Evolutionary conservation across 768 basidiomycete genomes (phyloP).

Genomic region (Tephrocybe sp.): DNA sequence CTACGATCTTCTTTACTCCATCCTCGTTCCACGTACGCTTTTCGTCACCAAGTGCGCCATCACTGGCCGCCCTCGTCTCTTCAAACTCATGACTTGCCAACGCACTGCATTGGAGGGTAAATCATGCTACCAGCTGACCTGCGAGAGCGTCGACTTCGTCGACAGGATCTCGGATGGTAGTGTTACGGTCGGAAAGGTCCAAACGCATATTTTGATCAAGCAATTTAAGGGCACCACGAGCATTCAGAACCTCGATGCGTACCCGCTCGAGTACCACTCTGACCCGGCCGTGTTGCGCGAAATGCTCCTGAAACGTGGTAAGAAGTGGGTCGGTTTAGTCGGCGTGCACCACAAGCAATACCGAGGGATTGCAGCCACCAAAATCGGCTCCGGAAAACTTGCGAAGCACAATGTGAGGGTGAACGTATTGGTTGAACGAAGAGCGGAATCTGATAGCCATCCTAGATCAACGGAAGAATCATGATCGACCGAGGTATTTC

Average conservation of each 20-base stretch:
- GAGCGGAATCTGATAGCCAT: background rate
- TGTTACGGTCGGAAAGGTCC: constrained; percentile 39
- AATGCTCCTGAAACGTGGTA: constrained; percentile 43
- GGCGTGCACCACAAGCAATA: constrained; percentile 59
- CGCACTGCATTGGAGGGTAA: constrained; percentile 35
- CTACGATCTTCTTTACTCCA: constrained; percentile 51
- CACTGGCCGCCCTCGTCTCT: constrained; percentile 50
- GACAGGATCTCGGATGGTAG: constrained; percentile 29
- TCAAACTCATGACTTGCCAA: constrained; percentile 42
- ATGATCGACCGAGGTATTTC: constrained; percentile 55
- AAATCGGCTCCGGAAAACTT: constrained; percentile 26
- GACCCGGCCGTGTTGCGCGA: constrained; percentile 39
- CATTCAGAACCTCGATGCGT: constrained; percentile 50
- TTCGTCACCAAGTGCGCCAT: constrained; percentile 52
- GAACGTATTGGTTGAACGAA: constrained; percentile 1
- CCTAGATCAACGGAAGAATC: constrained; percentile 51
- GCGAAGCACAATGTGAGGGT: constrained; percentile 48
- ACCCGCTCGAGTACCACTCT: constrained; percentile 51
- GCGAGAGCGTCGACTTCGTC: constrained; percentile 53
- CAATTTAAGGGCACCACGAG: constrained; percentile 49
- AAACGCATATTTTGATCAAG: constrained; percentile 37
- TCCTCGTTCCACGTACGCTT: constrained; percentile 53
- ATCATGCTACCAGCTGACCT: constrained; percentile 41
- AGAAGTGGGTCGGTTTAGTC: constrained; percentile 52
- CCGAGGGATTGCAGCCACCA: constrained; percentile 46